phyloP scores from a whole-genome alignment of 2,329 filamentous ascomycete genomes.

The Fusarium bulbicola region DNA sequence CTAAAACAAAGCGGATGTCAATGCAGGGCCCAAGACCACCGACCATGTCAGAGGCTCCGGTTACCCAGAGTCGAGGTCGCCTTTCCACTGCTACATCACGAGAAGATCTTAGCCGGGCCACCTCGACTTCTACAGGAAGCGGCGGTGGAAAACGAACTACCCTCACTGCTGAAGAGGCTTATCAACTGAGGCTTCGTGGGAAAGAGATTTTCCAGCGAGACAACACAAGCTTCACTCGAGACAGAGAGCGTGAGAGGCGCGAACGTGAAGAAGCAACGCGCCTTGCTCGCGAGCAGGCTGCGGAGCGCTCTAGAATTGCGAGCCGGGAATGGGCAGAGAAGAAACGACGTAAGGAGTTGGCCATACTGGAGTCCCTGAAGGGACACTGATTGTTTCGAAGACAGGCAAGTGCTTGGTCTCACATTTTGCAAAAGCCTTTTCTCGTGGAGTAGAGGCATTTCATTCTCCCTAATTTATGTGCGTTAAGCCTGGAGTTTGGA shows the following conservation, averaged over 20 bases:
- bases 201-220: conserved; percentile 65
- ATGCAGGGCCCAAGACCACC: conserved; percentile 17
- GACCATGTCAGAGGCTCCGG: conserved; percentile 8
- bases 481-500: conserved; percentile 36
- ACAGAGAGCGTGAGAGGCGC: conserved; percentile 62
- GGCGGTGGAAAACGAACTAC: conserved; percentile 56
- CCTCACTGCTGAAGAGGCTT: conserved; percentile 60
- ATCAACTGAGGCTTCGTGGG: conserved; percentile 62
- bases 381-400: background rate
- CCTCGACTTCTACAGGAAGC: conserved; percentile 58
- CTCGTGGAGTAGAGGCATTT: background rate
- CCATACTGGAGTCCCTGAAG: conserved; percentile 26
- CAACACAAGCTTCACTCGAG: conserved; percentile 53
- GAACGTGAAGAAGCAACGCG: conserved; percentile 65
- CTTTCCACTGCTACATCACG: conserved; percentile 35
- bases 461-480: background rate
- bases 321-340: conserved; percentile 72
- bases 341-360: conserved; percentile 55
- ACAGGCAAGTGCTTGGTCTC: background rate
- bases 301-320: conserved; percentile 66
- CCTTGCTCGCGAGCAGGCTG: conserved; percentile 66
- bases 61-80: conserved; percentile 41
- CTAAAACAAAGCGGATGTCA: conserved; percentile 41
- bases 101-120: conserved; percentile 49
- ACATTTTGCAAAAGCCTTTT: background rate